These are phyloP conservation scores for Kentomonas sorsogonicus DNA, from an alignment of 208 protist species.

Conservation along the genomic window DNA sequence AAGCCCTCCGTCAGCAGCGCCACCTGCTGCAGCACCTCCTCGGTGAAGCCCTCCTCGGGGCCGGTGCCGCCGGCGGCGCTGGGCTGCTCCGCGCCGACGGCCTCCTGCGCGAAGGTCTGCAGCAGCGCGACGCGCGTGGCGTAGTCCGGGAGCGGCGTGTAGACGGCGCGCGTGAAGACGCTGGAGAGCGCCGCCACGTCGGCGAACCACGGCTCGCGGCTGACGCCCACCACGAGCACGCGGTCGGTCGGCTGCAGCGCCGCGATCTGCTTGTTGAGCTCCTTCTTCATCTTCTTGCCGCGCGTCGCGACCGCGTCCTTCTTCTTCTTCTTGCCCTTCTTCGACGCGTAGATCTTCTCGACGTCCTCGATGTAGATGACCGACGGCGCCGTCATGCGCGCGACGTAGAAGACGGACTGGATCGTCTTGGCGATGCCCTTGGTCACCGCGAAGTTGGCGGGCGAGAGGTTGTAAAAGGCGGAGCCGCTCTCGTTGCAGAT, in stretches of 20 bases:
- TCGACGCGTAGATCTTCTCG: slow-evolving; percentile 82
- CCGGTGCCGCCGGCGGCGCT: slow-evolving; percentile 11
- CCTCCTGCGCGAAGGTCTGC: slow-evolving; percentile 32
- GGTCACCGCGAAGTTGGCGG: slow-evolving; percentile 63
- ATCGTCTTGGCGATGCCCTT: slow-evolving; percentile 77
- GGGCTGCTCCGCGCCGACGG: slow-evolving; percentile 7
- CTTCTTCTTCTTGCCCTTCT: slow-evolving; percentile 47
- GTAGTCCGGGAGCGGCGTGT: slow-evolving; percentile 84
- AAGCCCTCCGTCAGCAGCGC: slow-evolving; percentile 73
- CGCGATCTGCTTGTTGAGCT: slow-evolving; percentile 70
- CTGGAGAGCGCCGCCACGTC: slow-evolving; percentile 52
- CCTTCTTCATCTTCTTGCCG: slow-evolving; percentile 90
- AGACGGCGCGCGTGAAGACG: slow-evolving; percentile 71
- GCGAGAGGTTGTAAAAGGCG: slow-evolving; percentile 91
- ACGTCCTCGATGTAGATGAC: slow-evolving; percentile 92
- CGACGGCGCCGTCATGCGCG: slow-evolving; percentile 80
- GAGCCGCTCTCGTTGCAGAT: slow-evolving; percentile 84
- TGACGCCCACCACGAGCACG: slow-evolving; percentile 84
- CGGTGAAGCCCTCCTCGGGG: slow-evolving; percentile 14
- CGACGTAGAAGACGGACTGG: slow-evolving; percentile 88
- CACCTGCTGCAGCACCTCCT: slow-evolving; percentile 52
- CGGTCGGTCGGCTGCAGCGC: slow-evolving; percentile 82
- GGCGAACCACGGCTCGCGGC: slow-evolving; percentile 64
- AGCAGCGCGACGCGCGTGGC: slow-evolving; percentile 75
- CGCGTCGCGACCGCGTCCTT: slow-evolving; percentile 57